phyloP scores from a whole-genome alignment of 352 stramenopile species.

The Globisporangium okanoganense region DNA sequence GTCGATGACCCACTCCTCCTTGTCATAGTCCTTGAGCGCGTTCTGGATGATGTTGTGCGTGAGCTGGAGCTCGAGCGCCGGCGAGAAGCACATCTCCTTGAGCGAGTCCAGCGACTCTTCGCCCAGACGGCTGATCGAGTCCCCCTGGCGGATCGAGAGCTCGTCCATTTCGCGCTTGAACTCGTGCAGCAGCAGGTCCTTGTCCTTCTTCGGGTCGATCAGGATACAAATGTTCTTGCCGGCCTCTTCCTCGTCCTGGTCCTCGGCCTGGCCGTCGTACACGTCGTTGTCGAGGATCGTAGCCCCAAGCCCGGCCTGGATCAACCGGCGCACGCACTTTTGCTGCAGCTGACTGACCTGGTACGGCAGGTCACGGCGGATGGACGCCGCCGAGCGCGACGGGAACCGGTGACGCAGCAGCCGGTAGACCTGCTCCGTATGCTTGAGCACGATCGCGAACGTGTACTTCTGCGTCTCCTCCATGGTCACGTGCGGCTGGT shows the following conservation, averaged over 20 bases:
- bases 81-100: conserved; percentile 83
- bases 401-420: conserved; percentile 65
- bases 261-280: conserved; percentile 33
- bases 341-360: conserved; percentile 73
- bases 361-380: conserved; percentile 64
- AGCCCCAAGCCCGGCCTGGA: conserved; percentile 74
- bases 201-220: conserved; percentile 82
- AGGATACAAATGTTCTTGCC: conserved; percentile 73
- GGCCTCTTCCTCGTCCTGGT: conserved; percentile 45
- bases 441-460: conserved; percentile 81
- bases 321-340: conserved; percentile 74
- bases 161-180: conserved; percentile 89
- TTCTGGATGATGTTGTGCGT: conserved; percentile 90
- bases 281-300: conserved; percentile 75
- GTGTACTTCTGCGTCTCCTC: conserved; percentile 88
- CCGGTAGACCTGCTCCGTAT: conserved; percentile 74
- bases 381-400: conserved; percentile 60
- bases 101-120: conserved; percentile 79
- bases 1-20: conserved; percentile 84
- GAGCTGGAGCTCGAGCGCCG: conserved; percentile 77
- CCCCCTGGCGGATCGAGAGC: conserved; percentile 72
- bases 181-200: conserved; percentile 75
- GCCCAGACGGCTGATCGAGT: conserved; percentile 54
- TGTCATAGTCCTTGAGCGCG: conserved; percentile 83
- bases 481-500: conserved; percentile 67